A percentile compares a stretch with the other conserved stretches of the same genome.
Evolutionary conservation across 1,139 yeast genomes (phyloP).

Genomic region (Torulaspora globosa): DNA sequence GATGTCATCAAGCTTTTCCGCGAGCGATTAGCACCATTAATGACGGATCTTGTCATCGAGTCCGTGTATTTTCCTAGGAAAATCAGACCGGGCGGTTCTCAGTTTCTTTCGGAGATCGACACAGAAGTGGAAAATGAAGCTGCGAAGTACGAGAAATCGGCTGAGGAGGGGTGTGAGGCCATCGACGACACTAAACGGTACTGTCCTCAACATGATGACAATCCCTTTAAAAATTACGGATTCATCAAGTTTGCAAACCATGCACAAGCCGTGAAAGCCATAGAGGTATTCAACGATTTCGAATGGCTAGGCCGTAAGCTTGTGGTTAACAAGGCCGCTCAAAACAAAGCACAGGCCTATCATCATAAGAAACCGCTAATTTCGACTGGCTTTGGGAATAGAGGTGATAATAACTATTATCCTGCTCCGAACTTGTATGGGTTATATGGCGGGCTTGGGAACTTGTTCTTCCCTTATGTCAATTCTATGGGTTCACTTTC

Average conservation of each 20-base stretch:
- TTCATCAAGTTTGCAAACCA: constrained; percentile 44
- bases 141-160: neutral
- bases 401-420: constrained; percentile 4
- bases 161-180: neutral
- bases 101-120: neutral
- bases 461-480: constrained; percentile 6
- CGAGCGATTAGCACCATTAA: constrained; percentile 10
- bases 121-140: constrained; percentile 2
- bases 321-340: constrained; percentile 36
- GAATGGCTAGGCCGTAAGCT: constrained; percentile 27
- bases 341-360: constrained; percentile 19
- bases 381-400: neutral
- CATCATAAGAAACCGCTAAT: constrained; percentile 11
- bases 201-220: constrained; percentile 15
- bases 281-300: constrained; percentile 38
- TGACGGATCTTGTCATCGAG: constrained; percentile 22
- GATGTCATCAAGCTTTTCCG: constrained; percentile 24
- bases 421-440: constrained; percentile 7
- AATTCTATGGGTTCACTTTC: constrained; percentile 3
- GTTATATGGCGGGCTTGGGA: constrained; percentile 8
- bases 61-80: constrained; percentile 34
- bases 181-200: neutral
- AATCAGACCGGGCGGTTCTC: constrained; percentile 6
- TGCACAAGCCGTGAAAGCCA: constrained; percentile 42
- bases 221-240: constrained; percentile 43